phyloP scores from a whole-genome alignment of 129 eudicot genomes.

The Escallonia herrerae region DNA sequence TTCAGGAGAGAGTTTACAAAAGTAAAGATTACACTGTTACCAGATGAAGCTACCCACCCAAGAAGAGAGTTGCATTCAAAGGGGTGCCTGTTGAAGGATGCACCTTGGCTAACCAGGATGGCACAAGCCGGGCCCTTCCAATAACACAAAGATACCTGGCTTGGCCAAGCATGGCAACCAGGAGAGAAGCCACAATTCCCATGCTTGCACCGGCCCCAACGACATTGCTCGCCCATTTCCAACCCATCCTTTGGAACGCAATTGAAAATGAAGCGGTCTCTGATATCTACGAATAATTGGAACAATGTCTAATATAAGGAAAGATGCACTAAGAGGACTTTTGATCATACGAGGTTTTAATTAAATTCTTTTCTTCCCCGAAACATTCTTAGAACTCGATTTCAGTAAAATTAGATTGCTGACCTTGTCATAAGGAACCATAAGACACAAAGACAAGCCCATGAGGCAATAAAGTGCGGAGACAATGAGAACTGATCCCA shows the following conservation, averaged over 20 bases:
- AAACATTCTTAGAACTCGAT: background rate
- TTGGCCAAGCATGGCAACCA: constrained; percentile 80
- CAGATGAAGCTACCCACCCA: constrained; percentile 28
- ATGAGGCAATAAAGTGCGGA: constrained; percentile 58
- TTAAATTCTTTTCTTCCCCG: background rate
- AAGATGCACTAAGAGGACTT: constrained; percentile 17
- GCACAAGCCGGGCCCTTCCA: constrained; percentile 60
- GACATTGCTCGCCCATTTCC: constrained; percentile 66
- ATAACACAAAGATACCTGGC: constrained; percentile 70
- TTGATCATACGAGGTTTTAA: background rate
- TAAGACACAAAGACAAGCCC: constrained; percentile 54
- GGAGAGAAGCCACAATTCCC: constrained; percentile 63
- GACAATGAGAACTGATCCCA: constrained; percentile 58
- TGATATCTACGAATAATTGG: constrained; percentile 50
- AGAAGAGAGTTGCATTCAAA: constrained; percentile 52
- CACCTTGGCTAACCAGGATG: constrained; percentile 70
- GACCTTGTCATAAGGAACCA: constrained; percentile 63
- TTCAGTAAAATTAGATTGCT: background rate
- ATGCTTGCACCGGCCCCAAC: constrained; percentile 70
- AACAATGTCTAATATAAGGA: constrained; percentile 36
- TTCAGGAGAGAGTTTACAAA: no score
- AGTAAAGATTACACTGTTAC: no score
- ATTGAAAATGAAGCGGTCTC: constrained; percentile 52
- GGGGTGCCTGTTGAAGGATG: constrained; percentile 75
- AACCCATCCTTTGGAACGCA: constrained; percentile 54